phyloP scores from a whole-genome alignment of 495 filamentous ascomycete species.

The Astrocystis sublimbata region DNA sequence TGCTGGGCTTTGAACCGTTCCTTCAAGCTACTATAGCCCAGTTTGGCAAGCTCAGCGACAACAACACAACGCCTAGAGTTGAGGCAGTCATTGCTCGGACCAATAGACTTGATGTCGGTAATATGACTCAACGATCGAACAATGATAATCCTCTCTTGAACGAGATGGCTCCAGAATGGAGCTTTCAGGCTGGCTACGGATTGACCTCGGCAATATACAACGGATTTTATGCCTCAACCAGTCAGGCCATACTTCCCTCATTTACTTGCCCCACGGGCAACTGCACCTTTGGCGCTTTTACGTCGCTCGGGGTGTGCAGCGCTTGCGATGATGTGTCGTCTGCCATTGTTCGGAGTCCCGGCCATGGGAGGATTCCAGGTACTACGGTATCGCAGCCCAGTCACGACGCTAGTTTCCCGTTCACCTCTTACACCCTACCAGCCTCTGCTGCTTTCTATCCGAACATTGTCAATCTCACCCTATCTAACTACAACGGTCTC shows the following conservation, averaged over 20 bases:
- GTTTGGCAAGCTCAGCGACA: background rate
- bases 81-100: background rate
- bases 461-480: background rate
- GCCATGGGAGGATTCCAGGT: background rate
- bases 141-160: background rate
- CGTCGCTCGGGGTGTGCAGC: constrained; percentile 41
- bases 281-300: constrained; percentile 39
- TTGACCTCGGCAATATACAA: background rate
- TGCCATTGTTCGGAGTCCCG: background rate
- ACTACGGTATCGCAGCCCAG: background rate
- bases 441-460: too few species aligned
- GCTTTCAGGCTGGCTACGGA: background rate
- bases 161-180: background rate
- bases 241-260: background rate
- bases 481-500: background rate
- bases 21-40: background rate
- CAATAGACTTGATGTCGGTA: background rate
- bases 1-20: background rate
- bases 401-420: background rate
- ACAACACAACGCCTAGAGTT: background rate
- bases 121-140: background rate
- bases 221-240: background rate
- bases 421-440: background rate
- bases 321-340: constrained; percentile 29
- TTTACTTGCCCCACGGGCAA: constrained; percentile 38